Base-by-base conservation (phyloP, 441 rosid genomes). In the Eutrema salsugineum region DNA sequence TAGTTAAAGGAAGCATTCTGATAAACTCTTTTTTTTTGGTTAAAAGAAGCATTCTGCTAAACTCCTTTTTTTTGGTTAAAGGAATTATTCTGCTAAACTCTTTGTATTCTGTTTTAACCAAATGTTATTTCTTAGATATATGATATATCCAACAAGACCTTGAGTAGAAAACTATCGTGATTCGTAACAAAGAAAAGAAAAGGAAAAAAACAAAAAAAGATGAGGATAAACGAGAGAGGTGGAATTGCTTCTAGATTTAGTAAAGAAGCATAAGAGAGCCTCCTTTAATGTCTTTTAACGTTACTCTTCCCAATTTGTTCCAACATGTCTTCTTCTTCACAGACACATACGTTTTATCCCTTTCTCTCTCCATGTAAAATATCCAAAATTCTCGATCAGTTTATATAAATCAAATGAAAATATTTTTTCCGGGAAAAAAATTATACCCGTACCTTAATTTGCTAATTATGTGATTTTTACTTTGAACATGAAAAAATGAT, bases 301-400 rank as follows among this genome's bases (percentile, higher is more conserved):
- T 75, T 74, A 40, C 50, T 61, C 51, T 68, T 67, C 74, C 68
- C 58, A 75, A 75, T 60, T 68, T 68, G 78, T 75, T 75, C 78
- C 70, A 68, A 75, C 78, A 75, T 75, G 78, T 68, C 73, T 73
- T 68, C 78, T 61, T 60, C 69, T 43, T 43, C 73, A 43, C 57
- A 42, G 17, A 75, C 78, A 74, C 19, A 32, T 42, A 5, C 59
- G 28, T 72, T 40, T 49, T 16, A 58, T 65, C 36, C 63, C 43
- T 24, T 16, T 57, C 50, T 24, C 33, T 61, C 30, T 14, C 46
- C 56, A 32, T 44, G 8, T 42, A n/a, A 40, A 42, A 20, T 68
- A 56, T 19, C 72, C n/a, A 2, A 57, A 57, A 56, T 43, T 19
- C 38, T 33, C 39, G 20, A 9, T 43, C 27, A 1, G 1, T 28